Percentiles rank a stretch among this genome's conserved stretches.
These are phyloP conservation scores for Sonneratia alba DNA, from an alignment of 345 rosid species.

Conservation along the genomic window DNA sequence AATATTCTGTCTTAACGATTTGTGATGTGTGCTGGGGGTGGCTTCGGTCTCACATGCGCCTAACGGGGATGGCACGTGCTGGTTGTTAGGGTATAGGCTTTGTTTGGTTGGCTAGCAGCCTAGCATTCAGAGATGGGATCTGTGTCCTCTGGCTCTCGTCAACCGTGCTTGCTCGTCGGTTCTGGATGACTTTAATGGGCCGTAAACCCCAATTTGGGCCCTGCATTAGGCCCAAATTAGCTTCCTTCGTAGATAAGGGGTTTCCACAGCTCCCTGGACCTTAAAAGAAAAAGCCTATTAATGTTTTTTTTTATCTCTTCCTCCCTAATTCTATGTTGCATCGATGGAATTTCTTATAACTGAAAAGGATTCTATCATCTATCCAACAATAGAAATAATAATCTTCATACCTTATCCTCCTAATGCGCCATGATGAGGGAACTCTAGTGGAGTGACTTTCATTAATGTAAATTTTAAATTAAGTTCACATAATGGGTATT, in stretches of 20 bases:
- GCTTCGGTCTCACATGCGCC: conserved; percentile 22
- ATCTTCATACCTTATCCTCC: too few relatives aligned
- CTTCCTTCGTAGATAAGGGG: neutral
- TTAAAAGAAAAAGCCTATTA: too few relatives aligned
- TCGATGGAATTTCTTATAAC: too few relatives aligned
- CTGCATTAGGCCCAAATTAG: neutral
- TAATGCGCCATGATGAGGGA: too few relatives aligned
- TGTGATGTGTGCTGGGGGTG: conserved; percentile 10
- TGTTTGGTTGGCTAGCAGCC: neutral
- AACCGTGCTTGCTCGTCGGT: neutral
- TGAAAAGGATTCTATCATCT: too few relatives aligned
- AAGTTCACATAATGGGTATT: too few relatives aligned
- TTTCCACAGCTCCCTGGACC: too few relatives aligned
- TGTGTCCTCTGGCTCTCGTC: neutral
- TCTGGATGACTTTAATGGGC: conserved; percentile 3
- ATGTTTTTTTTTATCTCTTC: too few relatives aligned
- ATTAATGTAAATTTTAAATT: too few relatives aligned
- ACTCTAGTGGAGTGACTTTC: too few relatives aligned
- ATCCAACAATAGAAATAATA: too few relatives aligned
- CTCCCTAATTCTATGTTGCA: too few relatives aligned
- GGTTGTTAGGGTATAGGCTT: conserved; percentile 18
- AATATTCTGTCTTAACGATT: conserved; percentile 2
- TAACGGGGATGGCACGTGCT: conserved; percentile 15
- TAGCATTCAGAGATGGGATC: neutral
- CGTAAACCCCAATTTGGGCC: neutral